Conservation (phyloP, 2,329 filamentous ascomycete species). For the Tympanopsis confertula region DNA sequence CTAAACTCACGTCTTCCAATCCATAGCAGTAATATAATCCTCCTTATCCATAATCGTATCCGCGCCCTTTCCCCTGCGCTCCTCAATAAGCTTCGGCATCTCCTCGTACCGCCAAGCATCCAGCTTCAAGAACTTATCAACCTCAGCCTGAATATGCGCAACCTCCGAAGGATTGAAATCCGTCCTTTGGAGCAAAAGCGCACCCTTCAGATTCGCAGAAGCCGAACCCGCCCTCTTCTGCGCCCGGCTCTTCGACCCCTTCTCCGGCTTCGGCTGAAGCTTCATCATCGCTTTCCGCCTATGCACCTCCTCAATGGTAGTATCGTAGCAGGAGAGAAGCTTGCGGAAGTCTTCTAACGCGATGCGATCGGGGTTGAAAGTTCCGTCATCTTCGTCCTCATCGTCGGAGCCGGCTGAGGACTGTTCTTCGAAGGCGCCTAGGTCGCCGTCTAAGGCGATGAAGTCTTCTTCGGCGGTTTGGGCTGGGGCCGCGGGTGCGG, state of each 20-base stretch:
- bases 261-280: background rate
- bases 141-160: background rate
- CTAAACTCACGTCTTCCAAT: constrained; percentile 1
- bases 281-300: background rate
- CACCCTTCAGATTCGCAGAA: no score
- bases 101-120: background rate
- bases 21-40: background rate
- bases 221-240: background rate
- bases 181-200: background rate
- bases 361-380: background rate
- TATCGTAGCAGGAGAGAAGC: background rate
- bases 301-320: background rate
- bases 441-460: no score
- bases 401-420: background rate
- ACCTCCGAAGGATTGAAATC: background rate
- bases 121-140: background rate
- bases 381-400: background rate
- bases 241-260: background rate
- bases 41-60: background rate
- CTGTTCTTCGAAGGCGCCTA: no score
- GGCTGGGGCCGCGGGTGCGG: no score
- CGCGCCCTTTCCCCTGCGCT: background rate
- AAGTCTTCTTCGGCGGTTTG: no score
- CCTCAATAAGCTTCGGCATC: background rate
- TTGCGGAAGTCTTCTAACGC: background rate